Base-by-base conservation (phyloP, 1,139 yeast species). In the Debaryomyces psychrophilus region DNA sequence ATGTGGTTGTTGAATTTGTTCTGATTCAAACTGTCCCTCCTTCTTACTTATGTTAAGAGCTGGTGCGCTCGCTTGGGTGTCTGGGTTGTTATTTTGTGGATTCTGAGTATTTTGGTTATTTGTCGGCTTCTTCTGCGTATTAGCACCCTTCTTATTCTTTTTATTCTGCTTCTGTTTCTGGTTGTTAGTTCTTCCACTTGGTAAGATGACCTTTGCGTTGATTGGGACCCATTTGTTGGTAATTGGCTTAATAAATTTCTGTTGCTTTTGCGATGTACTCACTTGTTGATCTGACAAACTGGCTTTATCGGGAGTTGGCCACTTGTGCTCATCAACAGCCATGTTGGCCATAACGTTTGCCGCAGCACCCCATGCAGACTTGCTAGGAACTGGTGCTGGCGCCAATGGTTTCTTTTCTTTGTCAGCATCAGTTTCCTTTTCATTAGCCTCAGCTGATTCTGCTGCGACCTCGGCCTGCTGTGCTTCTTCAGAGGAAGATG, bases 161-260 rank as follows among this genome's bases (percentile, higher is more conserved):
- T 69, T 67, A 53, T 61, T 63, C 59, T 65, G 67, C 53, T 59
- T 59, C 43, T 62, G 68, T 53, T 61, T 65, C 49, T 64, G 67
- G 55, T 52, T 55, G 39, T 57, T 63, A 38, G 52, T 59, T 49
- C 64, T 58, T 20, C 71, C 59, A 50, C 63, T 68, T 34, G 82
- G 74, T 50, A 80, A 73, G 44, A 80, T 82, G 45, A 87, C 85
- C 52, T 85, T 81, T 26, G 93, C 95, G 55, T 82, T 80, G 62
- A 85, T 83, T n/a, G 96, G 96, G 39, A 88, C 87, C 96, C 96
- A 90, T 67, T 89, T 89, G 58, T 86, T 90, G 54, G 84, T 82
- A 53, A 85, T 82, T 31, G 87, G 77, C 54, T 73, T 80, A 53
- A 71, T 69, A 55, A 73, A 72, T 55, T 83, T 77, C 50, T 78